phyloP scores from a whole-genome alignment of 306 rosid genomes.

The Vigna hirtella region DNA sequence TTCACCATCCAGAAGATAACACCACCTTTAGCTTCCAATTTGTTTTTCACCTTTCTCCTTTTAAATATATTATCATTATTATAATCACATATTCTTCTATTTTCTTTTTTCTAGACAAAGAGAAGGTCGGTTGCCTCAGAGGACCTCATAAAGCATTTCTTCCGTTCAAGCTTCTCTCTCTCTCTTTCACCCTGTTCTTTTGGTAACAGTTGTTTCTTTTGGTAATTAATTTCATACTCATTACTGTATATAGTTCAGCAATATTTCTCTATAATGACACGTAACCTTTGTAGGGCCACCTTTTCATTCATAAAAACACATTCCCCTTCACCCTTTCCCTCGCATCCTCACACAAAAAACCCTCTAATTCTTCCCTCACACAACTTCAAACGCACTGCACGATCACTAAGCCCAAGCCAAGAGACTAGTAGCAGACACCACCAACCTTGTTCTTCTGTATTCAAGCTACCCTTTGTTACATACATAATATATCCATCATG shows the following conservation, averaged over 20 bases:
- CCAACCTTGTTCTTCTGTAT: background rate
- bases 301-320: conserved; percentile 65
- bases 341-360: conserved; percentile 39
- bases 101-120: background rate
- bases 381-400: conserved; percentile 43
- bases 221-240: background rate
- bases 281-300: conserved; percentile 53
- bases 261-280: conserved; percentile 50
- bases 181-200: conserved; percentile 2
- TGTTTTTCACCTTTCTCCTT: too few species aligned
- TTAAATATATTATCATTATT: conserved; percentile 1
- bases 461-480: conserved; percentile 32
- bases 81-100: conserved; percentile 15
- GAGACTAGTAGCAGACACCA: too few species aligned
- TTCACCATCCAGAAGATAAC: conserved; percentile 44
- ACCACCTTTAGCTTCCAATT: background rate
- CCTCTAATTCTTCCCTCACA: conserved; percentile 28
- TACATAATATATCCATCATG: conserved; percentile 47
- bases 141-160: conserved; percentile 30
- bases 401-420: conserved; percentile 1
- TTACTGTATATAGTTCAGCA: conserved; percentile 6
- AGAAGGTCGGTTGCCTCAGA: conserved; percentile 44
- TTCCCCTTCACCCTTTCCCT: conserved; percentile 48
- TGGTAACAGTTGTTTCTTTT: background rate
- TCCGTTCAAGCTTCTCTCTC: conserved; percentile 41